Evolutionary conservation across 306 rosid species (phyloP).

Genomic region (Arachis stenosperma): DNA sequence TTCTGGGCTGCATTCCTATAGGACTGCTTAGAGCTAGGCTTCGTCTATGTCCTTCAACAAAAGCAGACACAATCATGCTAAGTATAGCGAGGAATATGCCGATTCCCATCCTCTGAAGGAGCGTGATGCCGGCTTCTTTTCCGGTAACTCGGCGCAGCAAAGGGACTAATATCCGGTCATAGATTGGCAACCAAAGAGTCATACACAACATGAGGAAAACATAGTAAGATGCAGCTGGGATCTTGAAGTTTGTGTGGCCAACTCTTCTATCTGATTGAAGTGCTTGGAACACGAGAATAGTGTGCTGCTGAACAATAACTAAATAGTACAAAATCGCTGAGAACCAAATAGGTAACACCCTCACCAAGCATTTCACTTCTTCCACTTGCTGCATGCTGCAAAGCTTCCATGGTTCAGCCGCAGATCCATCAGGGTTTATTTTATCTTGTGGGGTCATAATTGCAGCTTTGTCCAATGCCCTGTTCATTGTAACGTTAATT

Average conservation of each 20-base stretch:
- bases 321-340: slow-evolving; percentile 50
- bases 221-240: slow-evolving; percentile 73
- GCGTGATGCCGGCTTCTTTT: slow-evolving; percentile 74
- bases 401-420: slow-evolving; percentile 77
- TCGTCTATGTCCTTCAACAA: slow-evolving; percentile 62
- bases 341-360: slow-evolving; percentile 75
- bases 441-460: slow-evolving; percentile 53
- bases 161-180: slow-evolving; percentile 68
- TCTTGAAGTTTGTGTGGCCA: slow-evolving; percentile 53
- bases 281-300: slow-evolving; percentile 78
- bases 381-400: slow-evolving; percentile 89
- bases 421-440: slow-evolving; percentile 68
- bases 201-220: slow-evolving; percentile 68
- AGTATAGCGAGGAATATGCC: slow-evolving; percentile 59
- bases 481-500: slow-evolving; percentile 33
- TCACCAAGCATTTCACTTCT: slow-evolving; percentile 71
- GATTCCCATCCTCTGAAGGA: slow-evolving; percentile 77
- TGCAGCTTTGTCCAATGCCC: slow-evolving; percentile 85
- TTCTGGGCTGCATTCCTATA: slow-evolving; percentile 61
- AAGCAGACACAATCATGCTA: slow-evolving; percentile 59
- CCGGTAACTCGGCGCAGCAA: slow-evolving; percentile 53
- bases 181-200: slow-evolving; percentile 69
- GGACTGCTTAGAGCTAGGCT: slow-evolving; percentile 53
- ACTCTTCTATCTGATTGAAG: slow-evolving; percentile 68
- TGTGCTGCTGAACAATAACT: slow-evolving; percentile 57